Conservation (phyloP, 169 alveolate genomes). For the Plasmodium malariae region DNA sequence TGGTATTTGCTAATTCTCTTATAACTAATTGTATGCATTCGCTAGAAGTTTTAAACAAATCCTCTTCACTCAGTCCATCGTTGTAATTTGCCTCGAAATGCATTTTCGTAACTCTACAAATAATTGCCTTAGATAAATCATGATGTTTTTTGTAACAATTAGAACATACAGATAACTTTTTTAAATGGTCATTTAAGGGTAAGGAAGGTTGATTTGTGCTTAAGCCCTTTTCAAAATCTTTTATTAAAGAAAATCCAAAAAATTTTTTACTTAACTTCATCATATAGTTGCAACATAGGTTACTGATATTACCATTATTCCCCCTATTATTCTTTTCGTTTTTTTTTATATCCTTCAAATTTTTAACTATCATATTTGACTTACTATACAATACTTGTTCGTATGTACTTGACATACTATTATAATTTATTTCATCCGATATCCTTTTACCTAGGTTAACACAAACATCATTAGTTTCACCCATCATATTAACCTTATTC, state of each 20-base stretch:
- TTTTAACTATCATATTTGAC: conserved; percentile 28
- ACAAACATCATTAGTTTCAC: too few species aligned
- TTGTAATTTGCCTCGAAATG: conserved; percentile 72
- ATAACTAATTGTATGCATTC: conserved; percentile 70
- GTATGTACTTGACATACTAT: conserved; percentile 25
- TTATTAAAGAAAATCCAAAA: conserved; percentile 60
- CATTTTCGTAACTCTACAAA: conserved; percentile 73
- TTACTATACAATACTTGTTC: conserved; percentile 52
- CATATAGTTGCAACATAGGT: conserved; percentile 36
- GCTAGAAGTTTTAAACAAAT: conserved; percentile 55
- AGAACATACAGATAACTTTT: conserved; percentile 55
- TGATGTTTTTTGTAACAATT: conserved; percentile 61
- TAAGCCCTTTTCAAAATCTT: conserved; percentile 73
- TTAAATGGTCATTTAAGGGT: conserved; percentile 68
- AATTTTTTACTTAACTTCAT: conserved; percentile 68
- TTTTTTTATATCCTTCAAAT: conserved; percentile 41
- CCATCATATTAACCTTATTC: too few species aligned
- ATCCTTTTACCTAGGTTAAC: too few species aligned
- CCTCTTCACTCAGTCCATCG: conserved; percentile 52
- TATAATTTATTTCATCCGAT: neutral
- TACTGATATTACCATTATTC: conserved; percentile 2
- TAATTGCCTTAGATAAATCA: conserved; percentile 69
- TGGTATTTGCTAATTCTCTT: conserved; percentile 61
- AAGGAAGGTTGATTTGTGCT: conserved; percentile 65
- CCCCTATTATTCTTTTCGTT: neutral